Evolutionary conservation across 768 basidiomycete genomes (phyloP).

Genomic region (Pisolithus microcarpus): DNA sequence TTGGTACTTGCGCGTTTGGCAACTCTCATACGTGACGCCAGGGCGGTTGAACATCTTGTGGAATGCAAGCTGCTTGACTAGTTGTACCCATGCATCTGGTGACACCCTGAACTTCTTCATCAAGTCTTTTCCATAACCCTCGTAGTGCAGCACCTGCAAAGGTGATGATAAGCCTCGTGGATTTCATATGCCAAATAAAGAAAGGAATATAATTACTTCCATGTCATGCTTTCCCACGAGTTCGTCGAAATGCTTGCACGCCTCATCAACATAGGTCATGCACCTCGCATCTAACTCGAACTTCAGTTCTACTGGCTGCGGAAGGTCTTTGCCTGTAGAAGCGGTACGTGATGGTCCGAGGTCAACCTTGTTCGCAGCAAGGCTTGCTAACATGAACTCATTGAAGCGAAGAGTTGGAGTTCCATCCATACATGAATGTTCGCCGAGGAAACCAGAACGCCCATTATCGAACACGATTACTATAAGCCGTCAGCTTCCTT

Average conservation of each 20-base stretch:
- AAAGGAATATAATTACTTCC: conserved; percentile 38
- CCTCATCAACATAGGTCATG: conserved; percentile 43
- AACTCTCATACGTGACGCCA: conserved; percentile 85
- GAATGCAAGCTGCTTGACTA: conserved; percentile 95
- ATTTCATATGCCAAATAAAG: background rate
- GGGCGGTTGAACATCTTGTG: conserved; percentile 73
- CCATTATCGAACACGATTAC: conserved; percentile 95
- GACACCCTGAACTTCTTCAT: conserved; percentile 80
- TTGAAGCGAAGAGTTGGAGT: conserved; percentile 93
- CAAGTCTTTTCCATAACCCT: conserved; percentile 80
- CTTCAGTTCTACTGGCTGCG: conserved; percentile 55
- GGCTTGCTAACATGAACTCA: conserved; percentile 80
- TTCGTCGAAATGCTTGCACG: conserved; percentile 64
- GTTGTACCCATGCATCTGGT: conserved; percentile 93
- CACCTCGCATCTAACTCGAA: conserved; percentile 61
- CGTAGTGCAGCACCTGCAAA: conserved; percentile 67
- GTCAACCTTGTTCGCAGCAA: conserved; percentile 68
- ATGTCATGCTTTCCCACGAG: conserved; percentile 77
- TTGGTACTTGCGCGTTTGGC: conserved; percentile 89
- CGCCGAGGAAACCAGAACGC: conserved; percentile 86
- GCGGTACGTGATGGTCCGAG: conserved; percentile 48
- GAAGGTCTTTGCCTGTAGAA: conserved; percentile 35
- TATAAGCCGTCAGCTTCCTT: conserved; percentile 24
- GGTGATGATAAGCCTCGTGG: conserved; percentile 7
- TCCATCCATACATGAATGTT: conserved; percentile 88